Percentiles rank a stretch among this genome's conserved stretches.
Evolutionary conservation across 2,329 filamentous ascomycete genomes (phyloP).

Genomic region (Sporothrix phasma): DNA sequence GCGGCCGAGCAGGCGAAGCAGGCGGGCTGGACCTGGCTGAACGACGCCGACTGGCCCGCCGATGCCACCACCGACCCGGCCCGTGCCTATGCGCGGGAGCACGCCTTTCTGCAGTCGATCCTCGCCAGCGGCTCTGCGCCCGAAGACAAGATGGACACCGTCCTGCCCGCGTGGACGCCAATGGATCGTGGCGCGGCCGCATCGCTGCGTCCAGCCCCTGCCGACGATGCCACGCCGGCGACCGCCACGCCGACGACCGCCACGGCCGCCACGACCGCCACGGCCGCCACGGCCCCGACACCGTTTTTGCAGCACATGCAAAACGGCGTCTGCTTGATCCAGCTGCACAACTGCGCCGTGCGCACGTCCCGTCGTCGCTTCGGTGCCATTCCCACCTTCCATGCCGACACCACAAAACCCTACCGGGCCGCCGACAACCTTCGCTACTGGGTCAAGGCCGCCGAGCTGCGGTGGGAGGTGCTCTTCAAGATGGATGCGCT

Average conservation of each 20-base stretch:
- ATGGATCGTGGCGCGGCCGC: constrained; percentile 31
- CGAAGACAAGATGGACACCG: constrained; percentile 33
- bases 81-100: constrained; percentile 63
- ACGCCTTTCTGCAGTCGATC: constrained; percentile 72
- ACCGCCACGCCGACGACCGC: constrained; percentile 18
- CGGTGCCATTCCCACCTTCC: constrained; percentile 77
- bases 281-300: constrained; percentile 43
- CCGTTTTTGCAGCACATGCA: constrained; percentile 64
- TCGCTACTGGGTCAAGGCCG: constrained; percentile 91
- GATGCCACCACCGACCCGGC: constrained; percentile 31
- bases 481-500: constrained; percentile 75
- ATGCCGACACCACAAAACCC: constrained; percentile 88
- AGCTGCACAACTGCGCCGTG: constrained; percentile 82
- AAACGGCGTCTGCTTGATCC: constrained; percentile 71
- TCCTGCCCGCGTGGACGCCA: constrained; percentile 59
- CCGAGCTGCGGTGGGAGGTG: constrained; percentile 87
- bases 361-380: constrained; percentile 78
- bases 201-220: background rate
- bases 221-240: constrained; percentile 17
- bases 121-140: constrained; percentile 19
- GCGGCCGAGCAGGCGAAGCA: constrained; percentile 60
- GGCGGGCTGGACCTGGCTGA: constrained; percentile 69
- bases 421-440: constrained; percentile 92
- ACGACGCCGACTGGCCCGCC: constrained; percentile 57
- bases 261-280: constrained; percentile 25